These are phyloP conservation scores for Euphorbia celastroides DNA, from an alignment of 441 rosid species.

Conservation along the genomic window DNA sequence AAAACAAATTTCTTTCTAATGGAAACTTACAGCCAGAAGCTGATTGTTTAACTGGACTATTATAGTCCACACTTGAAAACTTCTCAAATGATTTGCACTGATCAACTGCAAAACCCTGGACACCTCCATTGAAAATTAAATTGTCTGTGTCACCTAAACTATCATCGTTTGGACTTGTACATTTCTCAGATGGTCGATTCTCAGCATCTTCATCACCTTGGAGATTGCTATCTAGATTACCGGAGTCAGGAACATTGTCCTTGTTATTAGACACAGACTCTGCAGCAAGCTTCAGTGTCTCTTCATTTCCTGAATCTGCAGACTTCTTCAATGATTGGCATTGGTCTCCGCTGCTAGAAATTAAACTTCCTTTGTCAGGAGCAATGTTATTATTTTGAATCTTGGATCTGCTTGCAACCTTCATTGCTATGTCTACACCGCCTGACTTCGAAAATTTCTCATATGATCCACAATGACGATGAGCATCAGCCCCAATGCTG, in stretches of 20 bases:
- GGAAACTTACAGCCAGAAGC: conserved; percentile 10
- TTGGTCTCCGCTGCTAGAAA: conserved; percentile 8
- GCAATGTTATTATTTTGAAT: background rate
- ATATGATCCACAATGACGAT: conserved; percentile 7
- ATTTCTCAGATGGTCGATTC: conserved; percentile 4
- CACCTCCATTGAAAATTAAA: no score
- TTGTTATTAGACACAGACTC: background rate
- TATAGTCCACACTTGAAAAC: conserved; percentile 6
- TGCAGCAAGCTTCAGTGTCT: background rate
- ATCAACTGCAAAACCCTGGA: background rate
- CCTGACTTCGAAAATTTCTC: conserved; percentile 5
- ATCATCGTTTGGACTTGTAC: conserved; percentile 10
- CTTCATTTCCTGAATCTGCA: conserved; percentile 9
- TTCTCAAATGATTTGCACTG: conserved; percentile 6
- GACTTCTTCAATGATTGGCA: conserved; percentile 1
- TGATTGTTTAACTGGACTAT: conserved; percentile 18
- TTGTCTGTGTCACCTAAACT: conserved; percentile 1
- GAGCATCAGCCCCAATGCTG: background rate
- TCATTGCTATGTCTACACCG: background rate
- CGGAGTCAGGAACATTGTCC: background rate
- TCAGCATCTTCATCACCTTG: background rate
- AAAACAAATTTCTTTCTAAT: conserved; percentile 7
- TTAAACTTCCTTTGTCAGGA: conserved; percentile 14
- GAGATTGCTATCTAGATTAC: no score
- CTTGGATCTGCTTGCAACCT: conserved; percentile 1